Evolutionary conservation across 176 grass and related monocot genomes (phyloP).

Genomic region (Saccharum spontaneum): DNA sequence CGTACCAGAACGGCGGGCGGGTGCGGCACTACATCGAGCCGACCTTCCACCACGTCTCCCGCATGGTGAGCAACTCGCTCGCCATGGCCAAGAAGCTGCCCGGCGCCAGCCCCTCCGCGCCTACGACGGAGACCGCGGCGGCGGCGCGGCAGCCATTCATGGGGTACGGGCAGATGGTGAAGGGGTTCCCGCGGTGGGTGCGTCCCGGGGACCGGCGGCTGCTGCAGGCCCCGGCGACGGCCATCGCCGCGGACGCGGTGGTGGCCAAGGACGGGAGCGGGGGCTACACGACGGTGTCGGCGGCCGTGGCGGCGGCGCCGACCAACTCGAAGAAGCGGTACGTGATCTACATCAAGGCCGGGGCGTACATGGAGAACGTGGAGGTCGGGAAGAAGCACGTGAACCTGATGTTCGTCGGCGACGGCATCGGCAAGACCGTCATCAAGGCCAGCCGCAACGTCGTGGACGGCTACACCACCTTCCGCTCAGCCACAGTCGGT

Average conservation of each 20-base stretch:
- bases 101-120: background rate
- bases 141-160: conserved; percentile 44
- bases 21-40: conserved; percentile 52
- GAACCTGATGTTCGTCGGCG: conserved; percentile 88
- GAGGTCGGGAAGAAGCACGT: conserved; percentile 64
- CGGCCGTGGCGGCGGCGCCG: conserved; percentile 76
- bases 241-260: conserved; percentile 37
- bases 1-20: conserved; percentile 36
- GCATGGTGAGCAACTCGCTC: conserved; percentile 83
- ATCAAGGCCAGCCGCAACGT: conserved; percentile 91
- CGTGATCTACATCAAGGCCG: conserved; percentile 91
- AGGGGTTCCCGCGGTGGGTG: conserved; percentile 68
- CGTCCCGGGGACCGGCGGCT: conserved; percentile 50
- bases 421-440: conserved; percentile 89
- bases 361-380: conserved; percentile 89
- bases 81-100: conserved; percentile 78
- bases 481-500: conserved; percentile 90
- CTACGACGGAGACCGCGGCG: background rate
- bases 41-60: conserved; percentile 38
- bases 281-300: conserved; percentile 57
- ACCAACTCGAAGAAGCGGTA: conserved; percentile 43
- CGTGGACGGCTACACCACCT: conserved; percentile 85
- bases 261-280: conserved; percentile 81
- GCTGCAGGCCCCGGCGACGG: conserved; percentile 54
- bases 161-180: conserved; percentile 65